phyloP scores from a whole-genome alignment of 2,329 filamentous ascomycete genomes.

The Aspergillus persii region DNA sequence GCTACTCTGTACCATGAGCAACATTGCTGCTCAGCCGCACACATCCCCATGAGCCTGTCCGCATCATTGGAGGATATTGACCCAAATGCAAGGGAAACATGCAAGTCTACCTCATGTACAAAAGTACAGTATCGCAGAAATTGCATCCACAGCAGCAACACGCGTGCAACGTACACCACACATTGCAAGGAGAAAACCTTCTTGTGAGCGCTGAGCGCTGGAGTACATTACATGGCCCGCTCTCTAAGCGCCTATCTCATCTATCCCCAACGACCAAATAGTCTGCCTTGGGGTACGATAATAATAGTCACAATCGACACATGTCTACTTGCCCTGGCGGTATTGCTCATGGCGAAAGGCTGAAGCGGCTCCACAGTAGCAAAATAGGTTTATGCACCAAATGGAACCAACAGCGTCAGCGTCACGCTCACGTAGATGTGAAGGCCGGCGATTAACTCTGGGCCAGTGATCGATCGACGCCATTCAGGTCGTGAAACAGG shows the following conservation, averaged over 20 bases:
- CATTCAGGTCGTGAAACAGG: not conserved
- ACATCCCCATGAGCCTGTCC: not conserved
- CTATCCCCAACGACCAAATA: not conserved
- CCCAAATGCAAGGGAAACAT: not conserved
- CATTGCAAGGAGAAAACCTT: not conserved
- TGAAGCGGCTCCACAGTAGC: not conserved
- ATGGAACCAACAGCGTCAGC: not conserved
- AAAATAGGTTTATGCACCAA: not conserved
- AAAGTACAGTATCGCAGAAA: too few relatives aligned
- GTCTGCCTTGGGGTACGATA: not conserved
- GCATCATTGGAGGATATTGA: not conserved
- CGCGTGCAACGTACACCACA: not conserved
- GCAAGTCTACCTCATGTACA: not conserved
- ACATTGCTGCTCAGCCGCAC: not conserved
- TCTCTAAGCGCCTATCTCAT: not conserved
- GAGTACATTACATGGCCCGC: too few relatives aligned
- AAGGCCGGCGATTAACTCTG: not conserved
- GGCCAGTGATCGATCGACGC: not conserved
- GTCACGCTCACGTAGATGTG: not conserved
- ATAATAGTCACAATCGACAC: not conserved
- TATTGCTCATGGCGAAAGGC: not conserved
- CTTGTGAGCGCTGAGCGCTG: too few relatives aligned
- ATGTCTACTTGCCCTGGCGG: not conserved
- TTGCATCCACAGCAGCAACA: not conserved
- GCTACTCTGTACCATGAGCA: not conserved